These are phyloP conservation scores for Fusarium sp. DNA, from an alignment of 2,329 filamentous ascomycete species.

Conservation along the genomic window DNA sequence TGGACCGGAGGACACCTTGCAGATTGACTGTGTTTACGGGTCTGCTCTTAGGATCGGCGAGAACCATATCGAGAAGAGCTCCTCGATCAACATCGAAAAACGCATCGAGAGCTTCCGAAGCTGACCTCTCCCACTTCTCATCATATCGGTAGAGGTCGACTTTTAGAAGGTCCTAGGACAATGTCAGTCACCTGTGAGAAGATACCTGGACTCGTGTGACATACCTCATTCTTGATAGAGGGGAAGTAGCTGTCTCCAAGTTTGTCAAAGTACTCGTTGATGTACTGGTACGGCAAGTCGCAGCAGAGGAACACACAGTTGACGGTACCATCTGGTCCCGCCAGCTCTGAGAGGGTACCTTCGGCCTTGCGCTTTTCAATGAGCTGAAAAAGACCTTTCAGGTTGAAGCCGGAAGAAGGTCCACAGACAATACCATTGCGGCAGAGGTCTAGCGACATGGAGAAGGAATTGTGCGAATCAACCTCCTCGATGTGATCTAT, in stretches of 20 bases:
- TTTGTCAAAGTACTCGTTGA: slow-evolving; percentile 72
- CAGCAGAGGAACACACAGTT: slow-evolving; percentile 74
- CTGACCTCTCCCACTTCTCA: slow-evolving; percentile 47
- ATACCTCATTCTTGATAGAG: slow-evolving; percentile 61
- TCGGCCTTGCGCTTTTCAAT: slow-evolving; percentile 64
- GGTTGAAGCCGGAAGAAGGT: slow-evolving; percentile 72
- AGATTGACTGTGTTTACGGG: slow-evolving; percentile 6
- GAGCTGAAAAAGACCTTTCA: slow-evolving; percentile 66
- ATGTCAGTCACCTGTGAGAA: background rate
- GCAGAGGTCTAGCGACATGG: slow-evolving; percentile 67
- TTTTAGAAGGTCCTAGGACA: slow-evolving; percentile 40
- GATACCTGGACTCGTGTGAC: background rate
- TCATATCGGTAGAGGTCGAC: slow-evolving; percentile 49
- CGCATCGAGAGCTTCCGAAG: slow-evolving; percentile 23
- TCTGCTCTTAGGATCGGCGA: slow-evolving; percentile 13
- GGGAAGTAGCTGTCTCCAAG: slow-evolving; percentile 64
- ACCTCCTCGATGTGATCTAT: slow-evolving; percentile 71
- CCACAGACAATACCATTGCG: slow-evolving; percentile 72
- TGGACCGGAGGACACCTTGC: slow-evolving; percentile 24
- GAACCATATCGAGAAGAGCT: slow-evolving; percentile 30
- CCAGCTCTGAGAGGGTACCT: slow-evolving; percentile 60
- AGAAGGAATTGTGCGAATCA: slow-evolving; percentile 67
- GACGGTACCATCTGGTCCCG: slow-evolving; percentile 61
- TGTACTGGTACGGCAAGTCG: slow-evolving; percentile 75
- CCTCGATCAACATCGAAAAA: slow-evolving; percentile 36